These are phyloP conservation scores for Dothistroma septosporum DNA, from an alignment of 2,329 filamentous ascomycete species.

Conservation along the genomic window DNA sequence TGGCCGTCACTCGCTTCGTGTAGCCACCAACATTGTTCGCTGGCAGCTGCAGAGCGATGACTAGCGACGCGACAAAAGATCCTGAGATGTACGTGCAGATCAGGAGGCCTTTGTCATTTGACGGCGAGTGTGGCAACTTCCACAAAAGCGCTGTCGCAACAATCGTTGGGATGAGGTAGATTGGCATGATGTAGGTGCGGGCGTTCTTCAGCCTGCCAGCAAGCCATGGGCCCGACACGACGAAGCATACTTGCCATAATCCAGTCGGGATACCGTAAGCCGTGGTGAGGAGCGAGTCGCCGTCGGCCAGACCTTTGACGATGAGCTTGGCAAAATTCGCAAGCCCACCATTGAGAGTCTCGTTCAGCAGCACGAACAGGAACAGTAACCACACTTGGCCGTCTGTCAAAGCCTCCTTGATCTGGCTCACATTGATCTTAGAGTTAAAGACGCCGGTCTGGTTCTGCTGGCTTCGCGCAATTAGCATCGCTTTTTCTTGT, in stretches of 20 bases:
- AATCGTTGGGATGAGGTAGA: slow-evolving; percentile 52
- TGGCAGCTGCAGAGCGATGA: slow-evolving; percentile 52
- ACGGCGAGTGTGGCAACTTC: slow-evolving; percentile 41
- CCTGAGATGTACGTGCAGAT: slow-evolving; percentile 52
- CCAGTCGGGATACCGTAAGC: slow-evolving; percentile 54
- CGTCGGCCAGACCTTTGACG: slow-evolving; percentile 47
- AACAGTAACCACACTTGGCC: slow-evolving; percentile 51
- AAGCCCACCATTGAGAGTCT: slow-evolving; percentile 51
- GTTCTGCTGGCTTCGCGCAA: slow-evolving; percentile 43
- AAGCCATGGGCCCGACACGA: slow-evolving; percentile 51
- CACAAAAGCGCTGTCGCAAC: slow-evolving; percentile 50
- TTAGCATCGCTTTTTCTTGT: slow-evolving; percentile 47
- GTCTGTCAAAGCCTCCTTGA: slow-evolving; percentile 57
- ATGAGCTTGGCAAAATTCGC: slow-evolving; percentile 56
- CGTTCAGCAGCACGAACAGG: slow-evolving; percentile 47
- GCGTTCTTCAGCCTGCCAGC: slow-evolving; percentile 50
- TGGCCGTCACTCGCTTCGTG: slow-evolving; percentile 46
- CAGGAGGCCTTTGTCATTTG: slow-evolving; percentile 45
- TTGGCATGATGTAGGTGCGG: slow-evolving; percentile 51
- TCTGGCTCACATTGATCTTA: slow-evolving; percentile 50
- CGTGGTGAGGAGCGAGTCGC: slow-evolving; percentile 46
- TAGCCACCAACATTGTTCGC: slow-evolving; percentile 48
- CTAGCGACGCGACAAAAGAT: slow-evolving; percentile 49
- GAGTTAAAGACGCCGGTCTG: slow-evolving; percentile 45
- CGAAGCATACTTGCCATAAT: slow-evolving; percentile 51